phyloP scores from a whole-genome alignment of 2,329 filamentous ascomycete species.

The Pseudocercospora vitis region DNA sequence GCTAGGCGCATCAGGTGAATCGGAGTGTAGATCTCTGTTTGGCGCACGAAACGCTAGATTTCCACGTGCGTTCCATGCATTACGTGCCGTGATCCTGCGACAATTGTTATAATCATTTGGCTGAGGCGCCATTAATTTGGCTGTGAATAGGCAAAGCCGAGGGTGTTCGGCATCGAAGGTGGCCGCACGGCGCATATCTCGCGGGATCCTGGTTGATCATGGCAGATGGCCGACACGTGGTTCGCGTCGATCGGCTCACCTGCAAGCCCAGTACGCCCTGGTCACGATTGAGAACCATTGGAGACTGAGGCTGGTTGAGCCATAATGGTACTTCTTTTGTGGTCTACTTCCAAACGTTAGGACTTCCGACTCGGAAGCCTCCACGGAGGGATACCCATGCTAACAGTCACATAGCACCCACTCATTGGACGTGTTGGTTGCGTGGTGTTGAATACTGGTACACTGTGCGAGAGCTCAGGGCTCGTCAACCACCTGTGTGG shows the following conservation, averaged over 20 bases:
- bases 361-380: not conserved
- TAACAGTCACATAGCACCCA: not conserved
- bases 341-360: not conserved
- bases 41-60: slow-evolving; percentile 4
- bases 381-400: not conserved
- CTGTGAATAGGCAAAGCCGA: not conserved
- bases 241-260: slow-evolving; percentile 5
- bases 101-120: not conserved
- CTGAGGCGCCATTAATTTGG: not conserved
- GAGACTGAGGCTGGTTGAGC: slow-evolving; percentile 6
- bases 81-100: not conserved
- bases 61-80: slow-evolving; percentile 4
- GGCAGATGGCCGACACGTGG: slow-evolving; percentile 3
- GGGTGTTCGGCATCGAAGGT: not conserved
- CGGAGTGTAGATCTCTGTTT: slow-evolving; percentile 6
- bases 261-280: not conserved
- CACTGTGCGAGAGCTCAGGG: slow-evolving; percentile 24
- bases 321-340: slow-evolving; percentile 3
- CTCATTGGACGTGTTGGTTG: not conserved
- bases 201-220: not conserved
- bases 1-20: not conserved
- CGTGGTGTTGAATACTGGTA: not conserved
- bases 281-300: not conserved
- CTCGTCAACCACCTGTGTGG: slow-evolving; percentile 40
- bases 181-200: not conserved